Evolutionary conservation across 2,329 filamentous ascomycete genomes (phyloP).

Genomic region (Sporothrix pallida): DNA sequence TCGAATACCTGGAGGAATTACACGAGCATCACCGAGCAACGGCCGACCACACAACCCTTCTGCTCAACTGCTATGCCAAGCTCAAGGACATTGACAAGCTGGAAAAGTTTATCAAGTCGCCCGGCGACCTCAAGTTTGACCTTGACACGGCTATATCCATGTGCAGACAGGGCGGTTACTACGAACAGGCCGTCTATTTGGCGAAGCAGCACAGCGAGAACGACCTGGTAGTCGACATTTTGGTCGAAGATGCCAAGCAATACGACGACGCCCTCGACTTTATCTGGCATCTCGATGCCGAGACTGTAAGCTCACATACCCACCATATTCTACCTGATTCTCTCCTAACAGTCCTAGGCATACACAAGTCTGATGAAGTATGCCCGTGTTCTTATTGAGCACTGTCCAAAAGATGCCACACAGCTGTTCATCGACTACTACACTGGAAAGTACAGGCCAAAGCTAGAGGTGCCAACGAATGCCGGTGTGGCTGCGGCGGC

Average conservation of each 20-base stretch:
- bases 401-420: conserved; percentile 82
- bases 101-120: conserved; percentile 94
- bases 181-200: conserved; percentile 93
- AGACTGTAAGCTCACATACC: conserved; percentile 59
- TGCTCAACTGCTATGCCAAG: conserved; percentile 97
- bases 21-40: conserved; percentile 94
- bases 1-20: conserved; percentile 94
- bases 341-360: conserved; percentile 55
- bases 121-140: conserved; percentile 93
- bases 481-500: conserved; percentile 47
- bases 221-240: conserved; percentile 90
- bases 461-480: conserved; percentile 58
- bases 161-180: conserved; percentile 97
- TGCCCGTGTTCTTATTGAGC: conserved; percentile 84
- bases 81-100: conserved; percentile 96
- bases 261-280: conserved; percentile 89
- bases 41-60: conserved; percentile 89
- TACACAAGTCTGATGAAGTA: conserved; percentile 95
- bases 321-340: too few species aligned
- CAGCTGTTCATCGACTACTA: conserved; percentile 94
- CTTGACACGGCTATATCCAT: conserved; percentile 95
- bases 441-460: conserved; percentile 79
- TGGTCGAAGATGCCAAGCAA: conserved; percentile 93
- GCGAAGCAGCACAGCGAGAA: conserved; percentile 94
- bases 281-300: conserved; percentile 84